These are phyloP conservation scores for Forsythia viridissima DNA, from an alignment of 257 asterid genomes.

Conservation along the genomic window DNA sequence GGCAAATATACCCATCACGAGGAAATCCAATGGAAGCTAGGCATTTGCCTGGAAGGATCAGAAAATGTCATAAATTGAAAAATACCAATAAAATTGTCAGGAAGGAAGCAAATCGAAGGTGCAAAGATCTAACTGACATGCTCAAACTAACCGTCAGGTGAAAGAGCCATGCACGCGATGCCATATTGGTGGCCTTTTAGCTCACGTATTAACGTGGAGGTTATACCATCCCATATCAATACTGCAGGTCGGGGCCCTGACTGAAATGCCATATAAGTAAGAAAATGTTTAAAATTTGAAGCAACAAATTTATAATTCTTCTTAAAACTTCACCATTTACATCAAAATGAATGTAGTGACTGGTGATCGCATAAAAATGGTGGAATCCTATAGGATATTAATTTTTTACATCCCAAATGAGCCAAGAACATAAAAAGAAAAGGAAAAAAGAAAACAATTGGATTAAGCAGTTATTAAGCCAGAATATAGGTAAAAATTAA, in stretches of 20 bases:
- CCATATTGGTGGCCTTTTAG: conserved; percentile 67
- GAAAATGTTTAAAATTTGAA: not conserved
- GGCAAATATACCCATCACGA: conserved; percentile 65
- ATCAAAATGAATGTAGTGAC: not conserved
- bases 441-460: not conserved
- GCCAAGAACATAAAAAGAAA: not conserved
- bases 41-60: conserved; percentile 48
- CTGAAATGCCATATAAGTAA: conserved; percentile 35
- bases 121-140: conserved; percentile 16
- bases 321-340: not conserved
- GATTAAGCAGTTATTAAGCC: not conserved
- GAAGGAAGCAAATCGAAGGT: conserved; percentile 3
- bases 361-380: not conserved
- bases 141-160: conserved; percentile 64
- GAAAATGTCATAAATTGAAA: conserved; percentile 5
- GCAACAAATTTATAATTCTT: not conserved
- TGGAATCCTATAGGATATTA: not conserved
- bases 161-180: conserved; percentile 62
- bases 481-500: not conserved
- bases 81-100: conserved; percentile 12
- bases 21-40: conserved; percentile 65
- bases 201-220: conserved; percentile 42
- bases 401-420: not conserved
- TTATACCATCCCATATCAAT: conserved; percentile 54
- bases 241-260: conserved; percentile 66